Percentiles rank a stretch among this genome's conserved stretches.
Evolutionary conservation across 495 filamentous ascomycete genomes (phyloP).

Genomic region (Penicillium waksmanii): DNA sequence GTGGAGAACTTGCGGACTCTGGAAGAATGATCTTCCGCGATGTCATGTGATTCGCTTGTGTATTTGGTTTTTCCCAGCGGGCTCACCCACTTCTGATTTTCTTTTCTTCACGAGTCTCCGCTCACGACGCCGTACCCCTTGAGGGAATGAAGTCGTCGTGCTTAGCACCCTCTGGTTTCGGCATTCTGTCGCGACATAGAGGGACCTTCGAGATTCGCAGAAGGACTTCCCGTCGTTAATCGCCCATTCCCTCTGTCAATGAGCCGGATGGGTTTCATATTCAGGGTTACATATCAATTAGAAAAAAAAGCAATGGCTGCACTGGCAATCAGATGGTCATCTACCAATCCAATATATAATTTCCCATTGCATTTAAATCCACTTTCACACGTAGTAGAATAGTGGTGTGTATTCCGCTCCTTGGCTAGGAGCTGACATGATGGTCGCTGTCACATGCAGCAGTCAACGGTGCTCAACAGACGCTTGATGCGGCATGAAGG

Average conservation of each 20-base stretch:
- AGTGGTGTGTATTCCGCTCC: too few species aligned
- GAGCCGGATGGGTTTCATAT: slow-evolving; percentile 57
- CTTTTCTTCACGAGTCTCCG: slow-evolving; percentile 48
- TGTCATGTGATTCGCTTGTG: slow-evolving; percentile 22
- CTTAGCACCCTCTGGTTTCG: slow-evolving; percentile 50
- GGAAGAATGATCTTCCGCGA: slow-evolving; percentile 43
- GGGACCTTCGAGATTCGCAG: slow-evolving; percentile 46
- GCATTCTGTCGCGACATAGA: slow-evolving; percentile 54
- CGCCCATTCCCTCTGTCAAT: slow-evolving; percentile 57
- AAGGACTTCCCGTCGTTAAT: slow-evolving; percentile 62
- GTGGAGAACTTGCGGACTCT: slow-evolving; percentile 13
- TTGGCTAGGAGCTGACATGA: too few species aligned
- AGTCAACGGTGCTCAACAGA: too few species aligned
- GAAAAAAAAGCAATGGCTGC: background rate
- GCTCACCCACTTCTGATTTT: slow-evolving; percentile 26
- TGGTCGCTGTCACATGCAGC: too few species aligned
- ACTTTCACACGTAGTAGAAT: too few species aligned
- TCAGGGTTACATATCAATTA: slow-evolving; percentile 48
- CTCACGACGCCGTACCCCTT: slow-evolving; percentile 46
- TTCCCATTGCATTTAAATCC: too few species aligned
- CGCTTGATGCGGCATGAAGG: too few species aligned
- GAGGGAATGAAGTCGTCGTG: slow-evolving; percentile 51
- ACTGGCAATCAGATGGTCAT: too few species aligned
- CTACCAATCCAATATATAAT: background rate
- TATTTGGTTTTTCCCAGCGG: slow-evolving; percentile 2